These are phyloP conservation scores for Talaromyces ruber DNA, from an alignment of 495 filamentous ascomycete genomes.

Conservation along the genomic window DNA sequence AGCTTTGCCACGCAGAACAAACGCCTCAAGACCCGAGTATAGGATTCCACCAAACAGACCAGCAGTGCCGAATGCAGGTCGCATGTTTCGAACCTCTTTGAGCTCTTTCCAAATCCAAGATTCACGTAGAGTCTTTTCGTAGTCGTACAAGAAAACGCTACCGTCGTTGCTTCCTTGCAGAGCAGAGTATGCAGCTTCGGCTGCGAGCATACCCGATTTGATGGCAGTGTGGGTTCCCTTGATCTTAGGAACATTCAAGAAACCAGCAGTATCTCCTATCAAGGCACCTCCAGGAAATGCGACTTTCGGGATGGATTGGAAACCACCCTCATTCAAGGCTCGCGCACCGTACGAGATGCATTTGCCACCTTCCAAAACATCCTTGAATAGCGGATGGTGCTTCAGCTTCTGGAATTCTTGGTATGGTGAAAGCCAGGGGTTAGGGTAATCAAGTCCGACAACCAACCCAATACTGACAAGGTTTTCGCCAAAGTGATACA, in stretches of 20 bases:
- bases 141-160: conserved; percentile 86
- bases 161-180: conserved; percentile 50
- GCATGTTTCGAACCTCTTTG: conserved; percentile 93
- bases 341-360: conserved; percentile 96
- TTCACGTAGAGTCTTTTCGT: conserved; percentile 82
- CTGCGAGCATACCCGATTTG: conserved; percentile 94
- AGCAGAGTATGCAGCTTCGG: conserved; percentile 77
- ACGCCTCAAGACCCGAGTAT: conserved; percentile 92
- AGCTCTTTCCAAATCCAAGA: conserved; percentile 91
- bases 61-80: conserved; percentile 81
- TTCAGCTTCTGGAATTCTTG: conserved; percentile 98
- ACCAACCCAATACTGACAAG: conserved; percentile 91
- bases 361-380: conserved; percentile 83
- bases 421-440: conserved; percentile 95
- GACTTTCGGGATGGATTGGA: conserved; percentile 94
- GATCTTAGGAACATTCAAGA: conserved; percentile 96
- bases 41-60: conserved; percentile 81
- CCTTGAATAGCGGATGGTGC: conserved; percentile 82
- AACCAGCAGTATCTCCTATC: conserved; percentile 93
- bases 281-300: conserved; percentile 93
- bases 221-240: conserved; percentile 98
- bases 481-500: conserved; percentile 99
- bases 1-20: conserved; percentile 65
- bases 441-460: conserved; percentile 89
- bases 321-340: conserved; percentile 91